phyloP scores from a whole-genome alignment of 768 basidiomycete genomes.

The Tylopilus balloui region DNA sequence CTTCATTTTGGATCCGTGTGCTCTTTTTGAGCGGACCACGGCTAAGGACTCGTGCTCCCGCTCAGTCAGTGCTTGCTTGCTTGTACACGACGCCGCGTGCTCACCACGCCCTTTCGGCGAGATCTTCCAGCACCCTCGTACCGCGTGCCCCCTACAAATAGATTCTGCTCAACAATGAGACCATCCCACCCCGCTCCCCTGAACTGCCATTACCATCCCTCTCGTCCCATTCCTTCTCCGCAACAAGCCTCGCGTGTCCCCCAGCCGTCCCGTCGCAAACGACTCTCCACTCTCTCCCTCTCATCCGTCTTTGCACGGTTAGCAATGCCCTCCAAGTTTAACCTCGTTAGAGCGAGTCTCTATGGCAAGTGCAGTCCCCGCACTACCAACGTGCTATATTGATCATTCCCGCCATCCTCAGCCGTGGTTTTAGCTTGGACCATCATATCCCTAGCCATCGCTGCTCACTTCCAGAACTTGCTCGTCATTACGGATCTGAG shows the following conservation, averaged over 20 bases:
- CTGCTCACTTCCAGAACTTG: conserved; percentile 69
- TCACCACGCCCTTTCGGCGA: conserved; percentile 26
- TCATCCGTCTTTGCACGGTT: conserved; percentile 29
- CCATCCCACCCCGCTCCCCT: conserved; percentile 21
- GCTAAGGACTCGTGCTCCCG: conserved; percentile 24
- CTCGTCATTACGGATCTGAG: conserved; percentile 77
- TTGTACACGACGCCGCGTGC: conserved; percentile 2
- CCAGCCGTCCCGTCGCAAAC: conserved; percentile 33
- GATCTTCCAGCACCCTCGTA: conserved; percentile 16
- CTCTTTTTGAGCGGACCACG: conserved; percentile 25
- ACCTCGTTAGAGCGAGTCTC: conserved; percentile 58
- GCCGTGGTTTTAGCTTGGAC: conserved; percentile 70
- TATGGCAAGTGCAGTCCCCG: conserved; percentile 47
- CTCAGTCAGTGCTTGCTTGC: conserved; percentile 12
- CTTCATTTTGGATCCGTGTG: conserved; percentile 16
- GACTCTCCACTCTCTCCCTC: conserved; percentile 29
- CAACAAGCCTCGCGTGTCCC: conserved; percentile 21
- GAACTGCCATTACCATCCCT: conserved; percentile 24
- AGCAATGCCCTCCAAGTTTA: conserved; percentile 70
- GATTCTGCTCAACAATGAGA: conserved; percentile 27
- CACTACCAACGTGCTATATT: conserved; percentile 1
- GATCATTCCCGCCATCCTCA: conserved; percentile 23
- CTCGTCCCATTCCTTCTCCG: conserved; percentile 17
- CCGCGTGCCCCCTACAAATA: conserved; percentile 28
- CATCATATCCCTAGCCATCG: conserved; percentile 73